Evolutionary conservation across 805 yeast species (phyloP).

Genomic region (Candida hispaniensis): DNA sequence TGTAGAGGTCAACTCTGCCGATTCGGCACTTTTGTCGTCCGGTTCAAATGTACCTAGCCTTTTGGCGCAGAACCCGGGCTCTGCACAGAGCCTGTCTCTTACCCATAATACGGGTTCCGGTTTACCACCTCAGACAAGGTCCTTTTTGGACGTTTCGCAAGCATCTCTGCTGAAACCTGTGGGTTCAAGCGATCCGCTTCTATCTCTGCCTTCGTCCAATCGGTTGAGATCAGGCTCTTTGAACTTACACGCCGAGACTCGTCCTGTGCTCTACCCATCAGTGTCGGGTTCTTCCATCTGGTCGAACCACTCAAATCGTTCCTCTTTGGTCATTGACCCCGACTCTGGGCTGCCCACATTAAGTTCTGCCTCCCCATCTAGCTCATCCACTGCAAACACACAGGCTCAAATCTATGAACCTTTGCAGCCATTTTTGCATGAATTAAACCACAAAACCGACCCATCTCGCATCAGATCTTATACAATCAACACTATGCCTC

Average conservation of each 20-base stretch:
- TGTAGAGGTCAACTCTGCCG: no score
- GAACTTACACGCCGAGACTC: conserved; percentile 22
- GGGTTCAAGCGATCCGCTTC: conserved; percentile 5
- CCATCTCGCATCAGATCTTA: conserved; percentile 26
- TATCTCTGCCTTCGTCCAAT: no score
- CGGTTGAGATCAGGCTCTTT: conserved; percentile 25
- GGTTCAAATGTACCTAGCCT: no score
- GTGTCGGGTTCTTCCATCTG: conserved; percentile 26
- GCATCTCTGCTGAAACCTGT: conserved; percentile 1
- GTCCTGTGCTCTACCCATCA: conserved; percentile 21
- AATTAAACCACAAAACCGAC: conserved; percentile 27
- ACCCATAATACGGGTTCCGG: no score
- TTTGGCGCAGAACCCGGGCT: no score
- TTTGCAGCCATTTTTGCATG: conserved; percentile 25
- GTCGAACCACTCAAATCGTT: conserved; percentile 19
- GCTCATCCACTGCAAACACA: conserved; percentile 19
- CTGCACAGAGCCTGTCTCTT: no score
- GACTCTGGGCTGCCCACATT: conserved; percentile 19
- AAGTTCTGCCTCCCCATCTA: conserved; percentile 18
- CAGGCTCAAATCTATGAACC: conserved; percentile 23
- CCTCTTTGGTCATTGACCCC: conserved; percentile 13
- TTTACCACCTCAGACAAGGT: no score
- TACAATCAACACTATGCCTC: conserved; percentile 23
- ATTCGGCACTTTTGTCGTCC: no score
- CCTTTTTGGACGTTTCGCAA: no score